phyloP scores from a whole-genome alignment of 169 alveolate genomes.

The Toxoplasma gondii region DNA sequence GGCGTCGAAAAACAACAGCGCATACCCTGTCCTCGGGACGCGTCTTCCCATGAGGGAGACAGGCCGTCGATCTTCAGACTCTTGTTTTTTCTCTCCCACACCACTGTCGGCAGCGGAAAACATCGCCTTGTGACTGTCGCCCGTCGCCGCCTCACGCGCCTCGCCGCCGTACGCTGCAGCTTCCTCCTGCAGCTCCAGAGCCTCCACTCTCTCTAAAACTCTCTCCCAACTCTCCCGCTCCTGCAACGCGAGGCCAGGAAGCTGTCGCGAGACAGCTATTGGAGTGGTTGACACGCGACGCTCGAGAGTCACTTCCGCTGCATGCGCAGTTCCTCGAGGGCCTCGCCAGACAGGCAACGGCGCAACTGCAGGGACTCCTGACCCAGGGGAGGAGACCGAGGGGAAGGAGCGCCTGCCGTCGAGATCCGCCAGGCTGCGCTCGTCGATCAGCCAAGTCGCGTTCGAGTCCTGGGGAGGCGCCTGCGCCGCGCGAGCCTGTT shows the following conservation, averaged over 20 bases:
- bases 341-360: not conserved
- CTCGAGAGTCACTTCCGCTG: not conserved
- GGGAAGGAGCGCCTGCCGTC: not conserved
- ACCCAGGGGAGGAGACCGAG: not conserved
- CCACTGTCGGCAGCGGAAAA: not conserved
- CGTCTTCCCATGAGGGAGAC: not conserved
- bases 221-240: not conserved
- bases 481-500: not conserved
- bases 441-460: not conserved
- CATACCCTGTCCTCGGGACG: constrained; percentile 51
- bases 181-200: no score
- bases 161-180: no score
- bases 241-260: not conserved
- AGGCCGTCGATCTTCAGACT: not conserved
- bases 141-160: no score
- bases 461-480: not conserved
- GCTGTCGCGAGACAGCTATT: not conserved
- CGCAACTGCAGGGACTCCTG: not conserved
- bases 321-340: not conserved
- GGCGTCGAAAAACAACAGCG: constrained; percentile 38
- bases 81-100: not conserved
- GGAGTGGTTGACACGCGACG: not conserved
- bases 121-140: not conserved
- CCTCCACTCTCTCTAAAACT: not conserved
- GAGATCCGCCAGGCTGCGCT: not conserved